Base-by-base conservation (phyloP, 1,139 yeast species). In the Candida sanyaensis region DNA sequence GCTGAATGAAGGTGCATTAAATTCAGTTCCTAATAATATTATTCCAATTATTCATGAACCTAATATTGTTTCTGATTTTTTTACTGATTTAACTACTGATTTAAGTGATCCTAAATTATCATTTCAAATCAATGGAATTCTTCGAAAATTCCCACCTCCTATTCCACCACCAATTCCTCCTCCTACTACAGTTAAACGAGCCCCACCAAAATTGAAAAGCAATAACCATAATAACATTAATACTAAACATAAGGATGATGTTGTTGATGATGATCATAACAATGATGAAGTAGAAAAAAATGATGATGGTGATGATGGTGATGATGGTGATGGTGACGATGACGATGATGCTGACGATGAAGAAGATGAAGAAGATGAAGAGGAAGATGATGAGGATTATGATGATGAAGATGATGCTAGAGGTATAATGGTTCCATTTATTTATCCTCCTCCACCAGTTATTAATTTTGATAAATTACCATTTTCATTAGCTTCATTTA, bases 371-470 rank as follows among this genome's bases (percentile, higher is more conserved):
- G 13, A 30, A 1, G 32, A 30, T 2, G 13, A 30, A 10, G 50
- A 46, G 2, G 48, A 44, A 8, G 53, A 47, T 26, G 44, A 45
- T 30, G 50, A 51, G 10, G 24, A 32, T 13, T 29, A 34, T 29
- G 53, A 50, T 38, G 55, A 52, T 8, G 53, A 48, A 8, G 44
- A 45, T 17, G 26, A 27, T 33, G 29, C 45, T 12, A 45, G 46
- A 31, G 78, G 78, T 0, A 63, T 74, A 2, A 72, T 73, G 78
- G 67, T 75, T 9, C 80, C 80, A 4, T 75, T 75, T 51, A 71
- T 75, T 9, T 75, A 59, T 50, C 80, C 80, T 2, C 73, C 78
- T 4, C 78, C 78, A 0, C 78, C 78, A 2, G 51, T 65, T 2
- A 60, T 71, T n/a, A 56, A 62, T 31, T 57, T 57, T 2, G 67